Evolutionary conservation across 2,329 filamentous ascomycete species (phyloP).

Genomic region (Coniochaeta prunicola): DNA sequence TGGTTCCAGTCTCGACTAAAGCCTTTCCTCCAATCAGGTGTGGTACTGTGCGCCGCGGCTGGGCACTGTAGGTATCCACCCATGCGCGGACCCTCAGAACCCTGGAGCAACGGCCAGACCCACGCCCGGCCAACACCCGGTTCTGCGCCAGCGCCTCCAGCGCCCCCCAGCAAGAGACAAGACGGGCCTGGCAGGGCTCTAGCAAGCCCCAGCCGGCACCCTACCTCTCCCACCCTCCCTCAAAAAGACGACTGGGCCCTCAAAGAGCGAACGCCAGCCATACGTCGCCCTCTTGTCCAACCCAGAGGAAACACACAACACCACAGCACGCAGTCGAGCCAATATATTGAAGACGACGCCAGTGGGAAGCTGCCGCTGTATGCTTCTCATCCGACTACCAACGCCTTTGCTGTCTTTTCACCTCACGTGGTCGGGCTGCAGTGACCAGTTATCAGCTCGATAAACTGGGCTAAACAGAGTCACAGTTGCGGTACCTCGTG

Average conservation of each 20-base stretch:
- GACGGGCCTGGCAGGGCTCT: too few relatives aligned
- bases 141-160: background rate
- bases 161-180: background rate
- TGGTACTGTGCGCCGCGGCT: background rate
- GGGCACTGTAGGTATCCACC: background rate
- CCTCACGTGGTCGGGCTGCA: background rate
- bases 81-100: too few relatives aligned
- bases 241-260: background rate
- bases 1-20: background rate
- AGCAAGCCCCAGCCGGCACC: background rate
- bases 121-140: background rate
- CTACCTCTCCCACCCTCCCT: background rate
- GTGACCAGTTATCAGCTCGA: background rate
- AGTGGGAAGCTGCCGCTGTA: background rate
- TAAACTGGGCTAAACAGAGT: background rate
- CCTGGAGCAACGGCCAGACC: background rate
- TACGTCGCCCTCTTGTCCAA: background rate
- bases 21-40: background rate
- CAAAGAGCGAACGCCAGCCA: background rate
- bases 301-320: conserved; percentile 2
- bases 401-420: background rate
- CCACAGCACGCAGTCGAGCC: background rate
- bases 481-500: background rate
- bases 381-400: background rate
- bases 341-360: conserved; percentile 1